A percentile compares a stretch with the other conserved stretches of the same genome.
Evolutionary conservation across 208 protist genomes (phyloP).

Genomic region (Acanthamoeba healyi): DNA sequence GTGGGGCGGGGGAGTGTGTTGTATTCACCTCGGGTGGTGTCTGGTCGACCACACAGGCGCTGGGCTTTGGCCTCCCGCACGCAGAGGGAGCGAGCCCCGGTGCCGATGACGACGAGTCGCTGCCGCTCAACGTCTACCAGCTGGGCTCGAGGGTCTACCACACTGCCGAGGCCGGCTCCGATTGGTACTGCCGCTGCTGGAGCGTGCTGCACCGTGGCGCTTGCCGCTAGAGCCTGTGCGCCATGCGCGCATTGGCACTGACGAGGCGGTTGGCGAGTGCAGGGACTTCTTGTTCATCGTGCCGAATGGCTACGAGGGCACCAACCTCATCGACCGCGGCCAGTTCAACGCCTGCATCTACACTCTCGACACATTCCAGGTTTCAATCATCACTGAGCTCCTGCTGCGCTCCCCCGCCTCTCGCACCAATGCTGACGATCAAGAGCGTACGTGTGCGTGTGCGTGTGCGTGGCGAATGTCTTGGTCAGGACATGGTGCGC

Average conservation of each 20-base stretch:
- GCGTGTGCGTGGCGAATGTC: too few species aligned
- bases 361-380: not conserved
- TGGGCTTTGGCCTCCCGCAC: not conserved
- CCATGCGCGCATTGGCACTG: too few species aligned
- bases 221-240: too few species aligned
- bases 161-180: constrained; percentile 9
- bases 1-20: not conserved
- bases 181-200: not conserved
- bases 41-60: not conserved
- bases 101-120: not conserved
- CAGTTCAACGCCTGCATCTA: constrained; percentile 71
- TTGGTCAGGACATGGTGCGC: constrained; percentile 49
- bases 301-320: not conserved
- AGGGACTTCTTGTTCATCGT: constrained; percentile 65
- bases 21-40: too few species aligned
- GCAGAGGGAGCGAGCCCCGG: not conserved
- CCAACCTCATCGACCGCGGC: constrained; percentile 40
- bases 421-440: too few species aligned
- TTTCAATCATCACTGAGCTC: not conserved
- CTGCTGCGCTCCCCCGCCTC: too few species aligned
- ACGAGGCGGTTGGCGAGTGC: not conserved
- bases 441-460: too few species aligned
- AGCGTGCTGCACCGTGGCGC: not conserved
- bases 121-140: constrained; percentile 65
- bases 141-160: constrained; percentile 60